Evolutionary conservation across 176 grass and related monocot species (phyloP), one percentile per base, ranked within the genome.

Genomic region (Oryza glaberrima): DNA sequence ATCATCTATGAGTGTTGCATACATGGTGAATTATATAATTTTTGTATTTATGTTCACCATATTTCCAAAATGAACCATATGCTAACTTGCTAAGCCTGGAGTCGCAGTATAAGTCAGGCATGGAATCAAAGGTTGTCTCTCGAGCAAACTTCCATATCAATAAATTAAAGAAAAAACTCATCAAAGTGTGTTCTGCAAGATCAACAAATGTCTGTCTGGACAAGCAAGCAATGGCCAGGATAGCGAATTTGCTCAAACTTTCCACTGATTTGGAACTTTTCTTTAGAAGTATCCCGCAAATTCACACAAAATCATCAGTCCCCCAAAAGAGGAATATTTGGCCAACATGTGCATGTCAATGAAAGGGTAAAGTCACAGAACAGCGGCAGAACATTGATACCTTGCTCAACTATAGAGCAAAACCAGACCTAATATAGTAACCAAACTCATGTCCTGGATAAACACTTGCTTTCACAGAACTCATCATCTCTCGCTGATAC

Each of bases 341-440:
- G 19, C 20, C 36, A 15, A 12, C 35, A 82, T 23, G 23, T 28
- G 34, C 9, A 48, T 69, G 40, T n/a, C 41, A 87, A 68, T 36
- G 15, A 35, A 43, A 76, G 61, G 34, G 46, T 4, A 30, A 56
- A 17, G 52, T 56, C 7, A 56, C 14, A 56, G 17, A 7, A 19
- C 26, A 73, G 68, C 44, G 73, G 60, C 11, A 12, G n/a, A 26
- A 28, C 0, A 65, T 25, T 11, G 12, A 67, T 52, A 54, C 67
- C 68, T 83, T 70, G 77, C 80, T 56, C 56, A 66, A 54, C 51
- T 8, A 38, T 58, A 22, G 75, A 70, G 65, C 61, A 22, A 77
- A 9, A 9, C 44, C 23, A 74, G 71, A 41, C 60, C 56, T 2
- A 4, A 64, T 41, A 47, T 32, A 81, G 41, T n/a, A 12, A 16